Evolutionary conservation across 306 rosid species (phyloP).

Genomic region (Inga oerstediana): DNA sequence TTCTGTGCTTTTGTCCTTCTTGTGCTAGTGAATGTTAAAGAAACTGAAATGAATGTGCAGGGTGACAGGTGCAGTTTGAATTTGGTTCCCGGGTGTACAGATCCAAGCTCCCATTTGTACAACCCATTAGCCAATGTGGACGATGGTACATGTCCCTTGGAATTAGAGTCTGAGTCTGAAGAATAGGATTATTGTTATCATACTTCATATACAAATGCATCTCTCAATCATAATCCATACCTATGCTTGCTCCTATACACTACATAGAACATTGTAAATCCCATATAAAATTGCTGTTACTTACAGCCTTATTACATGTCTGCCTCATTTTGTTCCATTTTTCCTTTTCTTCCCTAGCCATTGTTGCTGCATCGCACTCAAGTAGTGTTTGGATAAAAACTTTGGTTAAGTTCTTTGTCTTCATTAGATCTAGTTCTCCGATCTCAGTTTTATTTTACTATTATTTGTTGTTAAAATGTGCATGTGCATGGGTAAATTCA

Average conservation of each 20-base stretch:
- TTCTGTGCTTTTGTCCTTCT: neutral
- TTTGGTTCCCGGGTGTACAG: conserved; percentile 76
- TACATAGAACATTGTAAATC: conserved; percentile 30
- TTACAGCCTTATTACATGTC: neutral
- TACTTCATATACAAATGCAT: conserved; percentile 1
- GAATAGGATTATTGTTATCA: conserved; percentile 29
- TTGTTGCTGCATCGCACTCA: neutral
- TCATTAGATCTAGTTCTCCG: too few relatives aligned
- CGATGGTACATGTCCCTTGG: conserved; percentile 79
- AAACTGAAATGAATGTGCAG: conserved; percentile 38
- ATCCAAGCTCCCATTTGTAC: conserved; percentile 66
- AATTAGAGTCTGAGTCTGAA: conserved; percentile 53
- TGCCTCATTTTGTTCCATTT: neutral
- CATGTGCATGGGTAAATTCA: too few relatives aligned
- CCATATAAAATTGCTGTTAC: neutral
- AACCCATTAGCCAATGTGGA: conserved; percentile 89
- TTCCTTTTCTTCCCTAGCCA: neutral
- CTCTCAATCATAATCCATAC: neutral
- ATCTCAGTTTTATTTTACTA: too few relatives aligned
- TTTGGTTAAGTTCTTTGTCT: too few relatives aligned
- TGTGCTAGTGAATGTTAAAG: conserved; percentile 8
- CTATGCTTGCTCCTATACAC: neutral
- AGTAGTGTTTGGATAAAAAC: too few relatives aligned
- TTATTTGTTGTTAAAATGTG: too few relatives aligned
- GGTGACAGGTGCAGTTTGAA: conserved; percentile 84